Evolutionary conservation across 2,329 filamentous ascomycete genomes (phyloP).

Genomic region (Zopfia rhizophila): DNA sequence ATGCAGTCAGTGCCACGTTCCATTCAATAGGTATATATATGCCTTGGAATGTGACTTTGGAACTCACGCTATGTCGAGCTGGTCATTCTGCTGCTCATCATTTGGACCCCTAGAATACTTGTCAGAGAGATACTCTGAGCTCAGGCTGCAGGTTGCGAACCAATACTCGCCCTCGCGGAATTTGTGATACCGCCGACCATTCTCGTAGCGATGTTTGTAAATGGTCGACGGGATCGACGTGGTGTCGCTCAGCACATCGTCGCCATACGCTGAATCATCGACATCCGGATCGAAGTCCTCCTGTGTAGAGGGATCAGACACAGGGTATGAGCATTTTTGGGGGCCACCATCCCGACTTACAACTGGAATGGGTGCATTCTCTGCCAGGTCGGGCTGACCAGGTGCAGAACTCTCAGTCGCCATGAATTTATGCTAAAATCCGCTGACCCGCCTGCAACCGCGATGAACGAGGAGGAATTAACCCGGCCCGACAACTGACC

Average conservation of each 20-base stretch:
- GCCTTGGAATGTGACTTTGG: background rate
- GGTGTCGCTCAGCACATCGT: slow-evolving; percentile 37
- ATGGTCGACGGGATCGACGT: slow-evolving; percentile 44
- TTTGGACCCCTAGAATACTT: slow-evolving; percentile 31
- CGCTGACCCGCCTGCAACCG: no score
- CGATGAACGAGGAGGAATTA: no score
- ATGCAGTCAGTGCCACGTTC: background rate
- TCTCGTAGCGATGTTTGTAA: slow-evolving; percentile 40
- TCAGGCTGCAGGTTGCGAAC: slow-evolving; percentile 12
- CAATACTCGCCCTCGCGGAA: slow-evolving; percentile 45
- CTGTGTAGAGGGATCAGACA: no score
- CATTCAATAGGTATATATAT: background rate
- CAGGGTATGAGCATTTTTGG: no score
- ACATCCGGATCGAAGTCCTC: slow-evolving; percentile 22
- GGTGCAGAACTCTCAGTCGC: no score
- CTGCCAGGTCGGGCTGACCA: no score
- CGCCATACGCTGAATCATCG: slow-evolving; percentile 36
- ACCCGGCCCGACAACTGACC: no score
- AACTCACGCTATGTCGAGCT: slow-evolving; percentile 34
- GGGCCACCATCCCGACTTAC: no score
- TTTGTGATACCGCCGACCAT: slow-evolving; percentile 47
- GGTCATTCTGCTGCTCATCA: slow-evolving; percentile 40
- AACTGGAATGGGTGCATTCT: no score
- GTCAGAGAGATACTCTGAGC: slow-evolving; percentile 11
- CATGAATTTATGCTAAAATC: no score